Base-by-base conservation (phyloP, 495 filamentous ascomycete species). In the Penicillium chermesinum region DNA sequence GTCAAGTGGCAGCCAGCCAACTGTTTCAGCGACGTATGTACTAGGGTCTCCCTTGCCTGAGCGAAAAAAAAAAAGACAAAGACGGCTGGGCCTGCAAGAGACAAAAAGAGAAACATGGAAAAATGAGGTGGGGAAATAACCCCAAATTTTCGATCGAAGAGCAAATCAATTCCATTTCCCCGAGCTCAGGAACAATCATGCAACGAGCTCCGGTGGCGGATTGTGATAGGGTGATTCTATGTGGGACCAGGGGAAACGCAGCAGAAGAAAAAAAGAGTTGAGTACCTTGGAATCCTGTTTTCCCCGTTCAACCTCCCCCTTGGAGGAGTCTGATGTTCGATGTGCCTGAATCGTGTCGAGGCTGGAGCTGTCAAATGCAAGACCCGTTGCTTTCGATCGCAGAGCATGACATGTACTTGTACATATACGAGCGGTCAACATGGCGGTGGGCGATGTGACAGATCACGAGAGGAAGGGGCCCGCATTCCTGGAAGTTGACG, bases 141-240 rank as follows among this genome's bases (percentile, higher is more conserved):
- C n/a, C n/a, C 25, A n/a, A 37, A 37, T n/a, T 4, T n/a, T 13
- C 35, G 35, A 17, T 37, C 6, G 6, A 6, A 17, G 15, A n/a
- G 6, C 12, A 46, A 51, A 36, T 44, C 45, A 56, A 46, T 52
- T 49, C 33, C 18, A 17, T 45, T 30, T 32, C 46, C 41, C 45
- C 44, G 34, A 45, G 43, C 14, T 21, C 39, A 22, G 39, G 37
- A 57, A 49, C 41, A 57, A 57, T 41, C 46, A 44, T 49, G 46
- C 49, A 49, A 46, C 37, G 43, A 37, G 42, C 45, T 33, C 36
- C 43, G 8, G n/a, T 21, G 22, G 21, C 37, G 30, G 10, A 25
- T 47, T 53, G 22, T 57, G 54, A 57, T 52, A 49, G 49, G 53
- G 34, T 44, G 45, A 22, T 19, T 51, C 39, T 44, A 43, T 43